Conservation (phyloP, 495 filamentous ascomycete genomes). For the Clavariopsis aquatica region DNA sequence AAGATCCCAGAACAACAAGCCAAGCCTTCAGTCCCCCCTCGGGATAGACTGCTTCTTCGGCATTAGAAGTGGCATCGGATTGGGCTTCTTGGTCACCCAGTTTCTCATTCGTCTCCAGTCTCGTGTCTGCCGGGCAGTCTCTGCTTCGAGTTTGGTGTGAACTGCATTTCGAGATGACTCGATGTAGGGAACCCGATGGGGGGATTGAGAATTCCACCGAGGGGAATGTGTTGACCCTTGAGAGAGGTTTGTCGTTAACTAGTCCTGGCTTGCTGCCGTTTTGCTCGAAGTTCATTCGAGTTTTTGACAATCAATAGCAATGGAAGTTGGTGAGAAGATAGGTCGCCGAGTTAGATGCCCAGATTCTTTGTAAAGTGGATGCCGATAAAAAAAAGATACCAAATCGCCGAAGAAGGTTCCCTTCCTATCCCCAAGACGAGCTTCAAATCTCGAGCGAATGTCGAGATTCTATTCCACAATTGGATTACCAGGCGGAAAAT, state of each 20-base stretch:
- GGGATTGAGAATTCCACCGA: constrained; percentile 32
- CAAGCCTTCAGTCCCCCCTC: constrained; percentile 48
- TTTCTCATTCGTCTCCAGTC: neutral
- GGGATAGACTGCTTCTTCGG: constrained; percentile 42
- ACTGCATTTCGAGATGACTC: constrained; percentile 22
- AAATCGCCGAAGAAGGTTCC: neutral
- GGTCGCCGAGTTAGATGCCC: neutral
- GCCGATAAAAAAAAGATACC: neutral
- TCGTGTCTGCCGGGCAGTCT: constrained; percentile 14
- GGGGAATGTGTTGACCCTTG: constrained; percentile 22
- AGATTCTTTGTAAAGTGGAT: neutral
- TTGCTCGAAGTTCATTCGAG: constrained; percentile 41
- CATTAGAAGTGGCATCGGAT: constrained; percentile 1
- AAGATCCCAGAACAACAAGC: constrained; percentile 48
- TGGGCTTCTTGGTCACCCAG: constrained; percentile 20
- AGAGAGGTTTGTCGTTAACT: constrained; percentile 9
- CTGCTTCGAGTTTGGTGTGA: constrained; percentile 27
- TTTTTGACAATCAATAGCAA: neutral
- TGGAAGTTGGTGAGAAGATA: constrained; percentile 8
- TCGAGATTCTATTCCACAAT: constrained; percentile 9
- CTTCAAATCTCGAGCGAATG: neutral
- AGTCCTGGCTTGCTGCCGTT: constrained; percentile 51
- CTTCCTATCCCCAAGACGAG: neutral
- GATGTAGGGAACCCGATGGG: constrained; percentile 8
- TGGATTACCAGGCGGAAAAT: neutral